Evolutionary conservation across 768 basidiomycete genomes (phyloP).

Genomic region (Nidula microcarpa): DNA sequence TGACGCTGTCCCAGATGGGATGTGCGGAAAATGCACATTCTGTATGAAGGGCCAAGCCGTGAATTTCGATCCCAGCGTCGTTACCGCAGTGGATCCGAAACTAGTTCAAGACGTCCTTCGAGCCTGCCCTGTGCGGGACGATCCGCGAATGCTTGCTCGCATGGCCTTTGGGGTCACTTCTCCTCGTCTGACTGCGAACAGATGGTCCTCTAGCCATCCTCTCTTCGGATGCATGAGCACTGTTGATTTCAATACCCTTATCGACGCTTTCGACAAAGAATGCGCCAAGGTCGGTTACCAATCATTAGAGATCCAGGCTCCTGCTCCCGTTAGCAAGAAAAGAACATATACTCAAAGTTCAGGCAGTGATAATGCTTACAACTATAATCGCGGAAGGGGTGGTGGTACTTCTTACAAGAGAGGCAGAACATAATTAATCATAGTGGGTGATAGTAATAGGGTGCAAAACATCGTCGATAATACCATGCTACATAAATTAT

Average conservation of each 20-base stretch:
- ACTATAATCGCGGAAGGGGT: background rate
- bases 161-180: conserved; percentile 50
- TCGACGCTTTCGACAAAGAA: conserved; percentile 34
- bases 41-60: too few relatives aligned
- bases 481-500: background rate
- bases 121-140: too few relatives aligned
- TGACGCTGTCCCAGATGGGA: too few relatives aligned
- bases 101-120: too few relatives aligned
- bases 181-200: conserved; percentile 36
- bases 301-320: background rate
- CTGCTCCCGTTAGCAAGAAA: conserved; percentile 7
- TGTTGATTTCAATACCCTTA: conserved; percentile 30
- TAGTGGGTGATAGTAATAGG: too few relatives aligned
- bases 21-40: too few relatives aligned
- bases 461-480: background rate
- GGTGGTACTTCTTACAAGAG: background rate
- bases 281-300: conserved; percentile 32
- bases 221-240: conserved; percentile 41
- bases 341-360: conserved; percentile 5
- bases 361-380: background rate
- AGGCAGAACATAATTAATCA: background rate
- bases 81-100: too few relatives aligned
- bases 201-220: conserved; percentile 36
- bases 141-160: too few relatives aligned
- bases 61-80: too few relatives aligned